Evolutionary conservation across 2,329 filamentous ascomycete genomes (phyloP).

Genomic region (Botryosphaeria dothidea): DNA sequence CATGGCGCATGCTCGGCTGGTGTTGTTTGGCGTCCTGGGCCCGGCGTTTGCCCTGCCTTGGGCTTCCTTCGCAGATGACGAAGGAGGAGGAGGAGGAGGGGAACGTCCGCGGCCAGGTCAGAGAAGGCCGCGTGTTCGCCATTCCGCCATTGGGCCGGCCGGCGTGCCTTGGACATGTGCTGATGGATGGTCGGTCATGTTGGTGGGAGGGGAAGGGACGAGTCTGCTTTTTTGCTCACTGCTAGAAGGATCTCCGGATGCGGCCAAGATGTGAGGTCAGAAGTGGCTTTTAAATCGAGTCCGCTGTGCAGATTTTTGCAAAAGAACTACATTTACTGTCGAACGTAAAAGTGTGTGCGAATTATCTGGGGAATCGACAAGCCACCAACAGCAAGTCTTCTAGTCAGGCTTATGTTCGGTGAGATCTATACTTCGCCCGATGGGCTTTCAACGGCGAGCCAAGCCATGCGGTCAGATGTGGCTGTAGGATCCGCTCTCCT

Average conservation of each 20-base stretch:
- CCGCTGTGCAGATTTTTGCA: not conserved
- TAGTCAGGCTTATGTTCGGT: constrained; percentile 7
- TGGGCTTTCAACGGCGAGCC: not conserved
- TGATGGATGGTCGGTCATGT: not conserved
- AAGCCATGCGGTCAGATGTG: constrained; percentile 13
- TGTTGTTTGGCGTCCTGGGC: not conserved
- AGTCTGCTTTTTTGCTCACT: not conserved
- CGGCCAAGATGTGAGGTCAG: not conserved
- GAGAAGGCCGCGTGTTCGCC: constrained; percentile 6
- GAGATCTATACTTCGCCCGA: not conserved
- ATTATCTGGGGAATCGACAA: not conserved
- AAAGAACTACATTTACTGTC: too few species aligned
- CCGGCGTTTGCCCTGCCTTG: not conserved
- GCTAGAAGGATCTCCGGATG: not conserved
- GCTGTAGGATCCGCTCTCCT: constrained; percentile 3
- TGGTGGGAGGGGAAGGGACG: not conserved
- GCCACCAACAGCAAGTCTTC: constrained; percentile 4
- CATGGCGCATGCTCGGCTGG: not conserved
- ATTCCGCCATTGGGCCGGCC: not conserved
- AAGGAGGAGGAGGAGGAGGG: not conserved
- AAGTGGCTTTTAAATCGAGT: constrained; percentile 6
- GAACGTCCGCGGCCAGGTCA: not conserved
- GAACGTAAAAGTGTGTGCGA: too few species aligned
- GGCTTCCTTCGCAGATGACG: not conserved
- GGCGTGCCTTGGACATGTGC: not conserved